These are phyloP conservation scores for Neurospora hispaniola DNA, from an alignment of 495 filamentous ascomycete genomes.

Conservation along the genomic window DNA sequence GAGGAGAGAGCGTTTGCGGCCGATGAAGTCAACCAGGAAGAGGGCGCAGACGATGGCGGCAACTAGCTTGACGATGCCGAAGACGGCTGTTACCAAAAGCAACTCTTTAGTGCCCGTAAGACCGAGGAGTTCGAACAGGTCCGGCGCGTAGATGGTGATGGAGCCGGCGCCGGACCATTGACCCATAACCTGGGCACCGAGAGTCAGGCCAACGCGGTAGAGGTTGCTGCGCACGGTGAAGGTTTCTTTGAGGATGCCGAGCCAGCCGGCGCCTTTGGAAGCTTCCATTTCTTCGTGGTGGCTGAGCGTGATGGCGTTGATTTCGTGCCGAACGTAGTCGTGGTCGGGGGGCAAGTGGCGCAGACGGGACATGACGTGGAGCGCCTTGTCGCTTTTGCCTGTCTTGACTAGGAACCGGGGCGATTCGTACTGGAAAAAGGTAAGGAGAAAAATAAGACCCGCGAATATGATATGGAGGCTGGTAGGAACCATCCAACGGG, in stretches of 20 bases:
- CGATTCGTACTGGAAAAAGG: constrained; percentile 53
- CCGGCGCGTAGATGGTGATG: constrained; percentile 56
- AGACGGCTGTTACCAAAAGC: constrained; percentile 57
- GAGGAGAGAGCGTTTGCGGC: constrained; percentile 57
- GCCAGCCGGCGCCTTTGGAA: constrained; percentile 42
- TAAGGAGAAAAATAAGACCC: constrained; percentile 51
- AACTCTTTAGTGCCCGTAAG: constrained; percentile 49
- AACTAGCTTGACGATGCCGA: constrained; percentile 58
- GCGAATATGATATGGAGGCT: constrained; percentile 66
- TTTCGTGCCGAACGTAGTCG: constrained; percentile 38
- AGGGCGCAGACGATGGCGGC: constrained; percentile 54
- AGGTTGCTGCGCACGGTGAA: constrained; percentile 50
- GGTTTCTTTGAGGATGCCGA: constrained; percentile 49
- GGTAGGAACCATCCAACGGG: constrained; percentile 55
- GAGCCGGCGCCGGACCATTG: constrained; percentile 63
- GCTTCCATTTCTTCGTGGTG: constrained; percentile 46
- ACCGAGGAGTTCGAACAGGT: constrained; percentile 56
- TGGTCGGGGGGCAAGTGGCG: constrained; percentile 39
- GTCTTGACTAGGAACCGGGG: constrained; percentile 47
- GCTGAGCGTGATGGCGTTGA: constrained; percentile 38
- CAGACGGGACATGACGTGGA: constrained; percentile 36
- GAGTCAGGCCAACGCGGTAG: constrained; percentile 50
- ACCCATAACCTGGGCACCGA: constrained; percentile 49
- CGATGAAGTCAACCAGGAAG: constrained; percentile 65
- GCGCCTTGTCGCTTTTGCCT: constrained; percentile 35